These are phyloP conservation scores for Nigrospora oryzae DNA, from an alignment of 2,329 filamentous ascomycete species.

Conservation along the genomic window DNA sequence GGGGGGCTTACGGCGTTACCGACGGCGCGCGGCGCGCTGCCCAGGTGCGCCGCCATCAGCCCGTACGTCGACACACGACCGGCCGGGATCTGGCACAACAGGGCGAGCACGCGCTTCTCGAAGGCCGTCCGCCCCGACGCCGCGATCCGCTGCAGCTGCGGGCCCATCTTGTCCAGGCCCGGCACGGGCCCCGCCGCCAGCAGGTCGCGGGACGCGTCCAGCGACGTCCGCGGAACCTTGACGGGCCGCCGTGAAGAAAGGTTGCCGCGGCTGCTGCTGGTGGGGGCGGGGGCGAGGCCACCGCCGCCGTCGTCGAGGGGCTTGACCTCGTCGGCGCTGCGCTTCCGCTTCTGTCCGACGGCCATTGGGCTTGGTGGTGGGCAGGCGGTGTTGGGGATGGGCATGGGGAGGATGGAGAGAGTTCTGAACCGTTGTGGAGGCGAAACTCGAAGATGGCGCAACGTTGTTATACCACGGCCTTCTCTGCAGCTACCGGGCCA, in stretches of 20 bases:
- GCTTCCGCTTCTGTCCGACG: slow-evolving; percentile 16
- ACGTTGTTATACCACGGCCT: neutral
- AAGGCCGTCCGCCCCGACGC: slow-evolving; percentile 38
- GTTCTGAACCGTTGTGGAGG: neutral
- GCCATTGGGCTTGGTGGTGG: slow-evolving; percentile 10
- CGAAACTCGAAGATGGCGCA: neutral
- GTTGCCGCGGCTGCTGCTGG: too few relatives aligned
- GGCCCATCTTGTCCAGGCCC: slow-evolving; percentile 19
- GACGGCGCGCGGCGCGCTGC: slow-evolving; percentile 28
- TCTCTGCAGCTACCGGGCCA: slow-evolving; percentile 1
- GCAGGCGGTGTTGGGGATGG: too few relatives aligned
- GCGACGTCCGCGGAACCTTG: slow-evolving; percentile 6
- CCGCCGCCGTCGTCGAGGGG: too few relatives aligned
- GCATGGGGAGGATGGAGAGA: too few relatives aligned
- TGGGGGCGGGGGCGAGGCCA: too few relatives aligned
- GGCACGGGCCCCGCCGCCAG: neutral
- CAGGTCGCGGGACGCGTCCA: slow-evolving; percentile 2
- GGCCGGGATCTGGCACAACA: slow-evolving; percentile 68
- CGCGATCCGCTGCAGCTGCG: slow-evolving; percentile 36
- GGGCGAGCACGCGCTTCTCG: slow-evolving; percentile 58
- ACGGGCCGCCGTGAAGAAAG: neutral
- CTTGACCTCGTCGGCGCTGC: slow-evolving; percentile 1
- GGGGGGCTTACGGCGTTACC: slow-evolving; percentile 15
- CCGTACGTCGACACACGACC: slow-evolving; percentile 75
- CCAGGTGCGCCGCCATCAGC: slow-evolving; percentile 48